Evolutionary conservation across 208 protist species (phyloP), one percentile per base, ranked within the genome.

Genomic region (Leishmania tarentolae): DNA sequence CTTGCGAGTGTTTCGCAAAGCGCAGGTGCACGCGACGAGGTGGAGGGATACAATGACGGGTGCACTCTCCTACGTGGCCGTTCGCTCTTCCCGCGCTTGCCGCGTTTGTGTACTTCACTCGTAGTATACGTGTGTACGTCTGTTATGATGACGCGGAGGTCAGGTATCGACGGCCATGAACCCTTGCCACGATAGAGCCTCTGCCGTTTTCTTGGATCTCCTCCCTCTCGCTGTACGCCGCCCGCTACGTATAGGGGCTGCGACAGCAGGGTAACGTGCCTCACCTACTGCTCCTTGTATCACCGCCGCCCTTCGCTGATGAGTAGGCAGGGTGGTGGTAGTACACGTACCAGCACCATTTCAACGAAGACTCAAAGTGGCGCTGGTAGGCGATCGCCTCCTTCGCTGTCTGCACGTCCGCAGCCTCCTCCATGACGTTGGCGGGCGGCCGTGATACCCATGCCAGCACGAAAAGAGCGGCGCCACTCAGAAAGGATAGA

Each of bases 301-400:
- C 40, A 24, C 40, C 53, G 65, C 53, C 24, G 69, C 82, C 31
- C n/a, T 31, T 59, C 50, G 83, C 53, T 44, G 50, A 68, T 50
- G 42, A 78, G 76, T 97, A 97, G 24, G 85, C 87, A 17, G 94
- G 94, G 81, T 97, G 94, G 82, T 95, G 90, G 79, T 95, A 94
- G 80, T 97, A 97, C 40, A 97, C 91, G 75, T 86, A 86, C 92
- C 92, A 94, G 76, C 95, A 85, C 94, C 94, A 97, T 66, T 89
- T 90, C 78, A 97, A 80, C 35, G 84, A 79, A 2, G 79, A 44
- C 77, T 91, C 86, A 31, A 89, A 82, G 81, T 95, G 90, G 46
- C 91, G 82, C 77, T 97, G 94, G 79, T 91, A 95, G 13, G 86
- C 87, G 46, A 92, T 82, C 65, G 83, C 75, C 50, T 88, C 52